phyloP scores from a whole-genome alignment of 495 filamentous ascomycete genomes.

The Aspergillus campestris region DNA sequence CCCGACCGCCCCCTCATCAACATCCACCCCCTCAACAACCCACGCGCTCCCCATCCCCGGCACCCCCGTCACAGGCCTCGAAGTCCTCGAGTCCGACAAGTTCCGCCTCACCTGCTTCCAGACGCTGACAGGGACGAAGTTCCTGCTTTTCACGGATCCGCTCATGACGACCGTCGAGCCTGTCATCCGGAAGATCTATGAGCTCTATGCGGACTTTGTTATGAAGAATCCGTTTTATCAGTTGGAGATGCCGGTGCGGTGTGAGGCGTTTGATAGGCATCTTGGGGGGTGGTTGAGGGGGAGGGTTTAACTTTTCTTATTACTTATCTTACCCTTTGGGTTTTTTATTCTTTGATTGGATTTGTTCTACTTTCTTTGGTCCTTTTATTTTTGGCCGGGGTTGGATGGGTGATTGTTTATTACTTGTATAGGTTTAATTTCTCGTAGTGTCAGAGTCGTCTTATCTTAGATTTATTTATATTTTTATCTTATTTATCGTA shows the following conservation, averaged over 20 bases:
- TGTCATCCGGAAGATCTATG: constrained; percentile 77
- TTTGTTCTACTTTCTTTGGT: background rate
- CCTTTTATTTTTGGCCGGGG: background rate
- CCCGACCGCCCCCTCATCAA: constrained; percentile 17
- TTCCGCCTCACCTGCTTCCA: constrained; percentile 95
- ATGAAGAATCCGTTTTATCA: constrained; percentile 99
- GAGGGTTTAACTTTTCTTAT: constrained; percentile 28
- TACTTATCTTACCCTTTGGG: too few relatives aligned
- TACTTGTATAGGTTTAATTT: too few relatives aligned
- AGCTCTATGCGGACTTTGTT: constrained; percentile 92
- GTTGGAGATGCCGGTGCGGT: constrained; percentile 92
- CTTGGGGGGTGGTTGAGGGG: constrained; percentile 45
- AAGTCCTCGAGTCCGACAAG: constrained; percentile 81
- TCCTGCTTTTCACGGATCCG: constrained; percentile 90
- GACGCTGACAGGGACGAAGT: constrained; percentile 89
- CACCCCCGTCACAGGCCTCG: constrained; percentile 56
- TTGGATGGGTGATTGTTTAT: too few relatives aligned
- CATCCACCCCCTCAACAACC: constrained; percentile 15
- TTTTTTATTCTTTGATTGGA: background rate
- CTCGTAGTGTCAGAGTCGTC: too few relatives aligned
- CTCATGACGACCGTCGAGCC: constrained; percentile 79
- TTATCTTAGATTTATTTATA: too few relatives aligned
- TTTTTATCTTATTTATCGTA: too few relatives aligned
- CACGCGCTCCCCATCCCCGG: constrained; percentile 44
- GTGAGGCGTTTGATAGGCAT: constrained; percentile 87